These are phyloP conservation scores for Claviceps pazoutovae DNA, from an alignment of 2,329 filamentous ascomycete genomes.

Conservation along the genomic window DNA sequence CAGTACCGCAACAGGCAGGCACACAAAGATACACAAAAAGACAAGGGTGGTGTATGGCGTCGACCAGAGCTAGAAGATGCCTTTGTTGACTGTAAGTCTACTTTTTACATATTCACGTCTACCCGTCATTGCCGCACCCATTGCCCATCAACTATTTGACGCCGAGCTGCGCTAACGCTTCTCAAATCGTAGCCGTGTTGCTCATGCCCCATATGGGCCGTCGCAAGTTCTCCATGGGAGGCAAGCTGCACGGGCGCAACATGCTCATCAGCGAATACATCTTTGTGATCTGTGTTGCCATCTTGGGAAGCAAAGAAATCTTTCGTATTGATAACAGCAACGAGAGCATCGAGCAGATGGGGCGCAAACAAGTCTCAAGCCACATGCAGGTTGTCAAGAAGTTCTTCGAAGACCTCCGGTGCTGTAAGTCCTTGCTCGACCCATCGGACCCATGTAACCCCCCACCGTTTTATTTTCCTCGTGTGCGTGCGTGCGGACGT, in stretches of 20 bases:
- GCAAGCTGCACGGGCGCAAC: slow-evolving; percentile 52
- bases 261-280: slow-evolving; percentile 58
- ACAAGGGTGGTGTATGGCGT: slow-evolving; percentile 42
- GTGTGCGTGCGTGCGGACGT: not conserved
- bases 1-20: slow-evolving; percentile 52
- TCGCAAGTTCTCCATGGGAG: slow-evolving; percentile 51
- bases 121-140: not conserved
- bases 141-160: not conserved
- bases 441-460: not conserved
- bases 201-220: slow-evolving; percentile 53
- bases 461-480: not conserved
- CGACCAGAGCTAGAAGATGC: slow-evolving; percentile 46
- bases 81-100: slow-evolving; percentile 48
- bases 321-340: slow-evolving; percentile 30
- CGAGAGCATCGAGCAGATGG: slow-evolving; percentile 31
- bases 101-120: not conserved
- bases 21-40: slow-evolving; percentile 45
- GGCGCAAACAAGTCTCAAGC: slow-evolving; percentile 53
- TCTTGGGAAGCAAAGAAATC: slow-evolving; percentile 28
- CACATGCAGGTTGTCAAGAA: slow-evolving; percentile 59
- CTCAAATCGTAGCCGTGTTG: slow-evolving; percentile 33
- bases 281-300: slow-evolving; percentile 27
- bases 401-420: slow-evolving; percentile 47
- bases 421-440: slow-evolving; percentile 36
- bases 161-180: slow-evolving; percentile 9